Base-by-base conservation (phyloP, 768 basidiomycete genomes). In the Heimioporus sp. region DNA sequence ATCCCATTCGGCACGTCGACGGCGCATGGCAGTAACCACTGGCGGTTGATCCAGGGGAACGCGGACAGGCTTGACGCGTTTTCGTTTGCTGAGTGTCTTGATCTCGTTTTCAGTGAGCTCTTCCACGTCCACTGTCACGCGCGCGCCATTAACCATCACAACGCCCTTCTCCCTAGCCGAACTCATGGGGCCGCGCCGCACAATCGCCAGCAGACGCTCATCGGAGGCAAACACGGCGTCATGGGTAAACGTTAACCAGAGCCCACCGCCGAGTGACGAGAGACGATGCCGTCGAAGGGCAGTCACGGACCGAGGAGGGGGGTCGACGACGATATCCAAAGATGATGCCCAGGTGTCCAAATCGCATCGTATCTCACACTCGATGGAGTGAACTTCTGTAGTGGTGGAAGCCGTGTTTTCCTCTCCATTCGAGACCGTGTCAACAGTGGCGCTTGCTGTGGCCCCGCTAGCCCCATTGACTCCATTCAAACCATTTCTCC, bases 1-100 rank as follows among this genome's bases (percentile, higher is more conserved):
- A 57, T 80, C 82, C 87, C 87, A 89, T 55, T 92, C 90, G 19
- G 81, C 86, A 48, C 77, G 80, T 38, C 87, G 78, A 58, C 80
- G 76, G 38, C 87, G 78, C 51, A 90, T 84, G 40, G 79, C 83
- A 30, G 85, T 76, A 48, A 90, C 72, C 3, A 93, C 90, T 5
- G 86, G 91, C 0, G 94, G 95, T 59, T 95, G 94, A 67, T 99
- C 97, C 17, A 99, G 78, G 4, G 97, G 95, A 46, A 95, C 85
- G 32, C 96, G 82, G 4, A 75, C 73, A 5, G 92, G 91, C 67
- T 92, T 92, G 44, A 92, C 76, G 10, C 96, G 82, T 70, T 95
- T 98, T 75, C 83, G 82, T 69, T 86, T 90, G 63, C 81, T 76
- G 39, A 97, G 75, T 5, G 79, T 70, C 74, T 95, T 92, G 60